Base-by-base conservation (phyloP, 805 yeast species). In the Osmozyma mogii region DNA sequence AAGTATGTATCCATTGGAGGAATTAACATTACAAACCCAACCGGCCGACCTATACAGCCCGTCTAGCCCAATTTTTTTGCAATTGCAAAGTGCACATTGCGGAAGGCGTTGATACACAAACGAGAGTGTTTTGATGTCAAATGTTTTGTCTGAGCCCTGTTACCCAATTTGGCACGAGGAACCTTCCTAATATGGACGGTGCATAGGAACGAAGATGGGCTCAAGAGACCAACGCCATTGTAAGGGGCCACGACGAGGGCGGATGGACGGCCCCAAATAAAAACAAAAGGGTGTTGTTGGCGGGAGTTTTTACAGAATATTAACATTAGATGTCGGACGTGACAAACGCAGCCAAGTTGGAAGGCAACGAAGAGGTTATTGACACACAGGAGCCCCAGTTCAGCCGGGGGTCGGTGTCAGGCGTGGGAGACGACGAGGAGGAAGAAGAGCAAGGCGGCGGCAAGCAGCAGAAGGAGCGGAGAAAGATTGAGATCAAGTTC, bases 401-500 rank as follows among this genome's bases (percentile, higher is more conserved):
- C 34, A 36, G 33, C 37, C 43, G 40, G 20, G 45, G 41, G 25
- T 49, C 52, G 11, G 45, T 47, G 18, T 26, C 39, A 24, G 47
- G 51, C n/a, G 43, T 43, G 3, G 61, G 49, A 29, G 75, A 70
- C 28, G 70, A 64, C 36, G 77, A 70, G 34, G 77, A 71, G 35
- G 76, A 70, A 31, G 73, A 68, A 35, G 68, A 61, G 39, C 51
- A 59, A 21, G 47, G 62, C 8, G 59, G 69, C 15, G 72, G 73
- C 15, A 62, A 63, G 45, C 65, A 62, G 42, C 66, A 63, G 40
- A 67, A 75, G 52, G 79, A 73, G 48, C 61, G 79, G 52, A 65
- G 98, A 67, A 89, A 89, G 61, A 89, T 89, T 49, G 98, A 92
- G 60, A 92, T 92, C 56, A 84, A 85, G 66, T 92, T 92, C 53